phyloP scores from a whole-genome alignment of 1,284 basidiomycete genomes.

The Pholiota adiposa region DNA sequence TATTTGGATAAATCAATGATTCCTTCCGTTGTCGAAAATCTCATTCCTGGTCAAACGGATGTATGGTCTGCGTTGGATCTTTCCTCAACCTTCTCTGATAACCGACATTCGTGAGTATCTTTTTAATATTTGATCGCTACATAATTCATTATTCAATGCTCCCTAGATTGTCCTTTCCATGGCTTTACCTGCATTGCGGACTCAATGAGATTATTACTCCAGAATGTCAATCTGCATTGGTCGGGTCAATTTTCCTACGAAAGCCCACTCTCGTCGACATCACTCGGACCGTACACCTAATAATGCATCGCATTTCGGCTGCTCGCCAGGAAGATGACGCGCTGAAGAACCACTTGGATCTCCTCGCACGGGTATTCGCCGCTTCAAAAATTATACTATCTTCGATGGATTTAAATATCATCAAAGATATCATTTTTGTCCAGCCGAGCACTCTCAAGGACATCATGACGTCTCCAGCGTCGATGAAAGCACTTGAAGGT shows the following conservation, averaged over 20 bases:
- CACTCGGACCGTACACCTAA: constrained; percentile 40
- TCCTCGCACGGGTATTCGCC: constrained; percentile 41
- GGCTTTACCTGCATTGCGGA: constrained; percentile 48
- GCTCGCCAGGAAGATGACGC: constrained; percentile 21
- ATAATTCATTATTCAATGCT: constrained; percentile 10
- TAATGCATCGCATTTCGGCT: constrained; percentile 42
- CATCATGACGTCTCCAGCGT: constrained; percentile 33
- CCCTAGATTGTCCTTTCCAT: constrained; percentile 46
- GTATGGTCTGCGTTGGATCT: constrained; percentile 46
- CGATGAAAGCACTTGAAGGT: constrained; percentile 38
- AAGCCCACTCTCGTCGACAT: constrained; percentile 31
- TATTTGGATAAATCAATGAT: constrained; percentile 48
- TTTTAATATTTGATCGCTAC: not conserved
- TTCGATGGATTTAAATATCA: constrained; percentile 27
- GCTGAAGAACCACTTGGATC: constrained; percentile 31
- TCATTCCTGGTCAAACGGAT: constrained; percentile 45
- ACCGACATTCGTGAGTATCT: constrained; percentile 35
- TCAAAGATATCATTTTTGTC: constrained; percentile 48
- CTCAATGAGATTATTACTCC: constrained; percentile 28
- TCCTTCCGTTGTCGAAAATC: constrained; percentile 43
- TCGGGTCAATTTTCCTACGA: constrained; percentile 32
- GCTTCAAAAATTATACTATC: constrained; percentile 30
- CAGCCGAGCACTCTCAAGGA: constrained; percentile 34
- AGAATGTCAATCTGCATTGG: constrained; percentile 31
- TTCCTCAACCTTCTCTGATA: constrained; percentile 21